Evolutionary conservation across 1,284 basidiomycete species (phyloP), one percentile per base, ranked within the genome.

Genomic region (Papiliotrema flavescens): DNA sequence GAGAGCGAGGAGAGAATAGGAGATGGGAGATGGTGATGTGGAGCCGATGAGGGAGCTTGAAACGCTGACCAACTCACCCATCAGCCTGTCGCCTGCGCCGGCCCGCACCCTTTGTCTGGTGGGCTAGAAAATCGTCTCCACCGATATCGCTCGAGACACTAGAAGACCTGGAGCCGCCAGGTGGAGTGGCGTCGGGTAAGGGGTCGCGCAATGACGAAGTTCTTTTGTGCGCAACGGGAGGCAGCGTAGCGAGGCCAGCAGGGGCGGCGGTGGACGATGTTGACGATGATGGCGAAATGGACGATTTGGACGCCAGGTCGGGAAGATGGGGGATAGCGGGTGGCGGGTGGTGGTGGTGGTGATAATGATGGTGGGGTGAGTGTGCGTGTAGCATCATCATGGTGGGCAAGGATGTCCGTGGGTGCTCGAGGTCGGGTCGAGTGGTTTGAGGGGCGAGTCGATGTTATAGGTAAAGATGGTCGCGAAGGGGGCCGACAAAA

Each of bases 121-220:
- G 42, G 39, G 51, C 51, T 13, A 52, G 22, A 23, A 52, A 52
- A 22, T 52, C 51, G 35, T 52, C 51, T 15, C 35, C 43, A 5
- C 17, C 51, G 17, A 17, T 22, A 6, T 52, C 51, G 32, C 42
- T 46, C 34, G 11, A 26, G 8, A 20, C 24, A 19, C 43, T 46
- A 5, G 51, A 23, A 3, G 51, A 36, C 39, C 42, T 35, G 13
- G 42, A 46, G 15, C 34, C 42, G 13, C 19, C 42, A 3, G 49
- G 49, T n/a, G 49, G 49, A n/a, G 49, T 51, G n/a, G 49, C 49
- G 40, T 51, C 22, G 15, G 51, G 51, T 28, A 52, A 37, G 5
- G 51, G 51, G 22, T 52, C 51, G 13, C 51, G 26, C 14, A 52
- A 23, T 19, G 51, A 52, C 5, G 51, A 52, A 4, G 51, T 52